These are phyloP conservation scores for Taxawa tesnikishii DNA, from an alignment of 2,329 filamentous ascomycete genomes.

Conservation along the genomic window DNA sequence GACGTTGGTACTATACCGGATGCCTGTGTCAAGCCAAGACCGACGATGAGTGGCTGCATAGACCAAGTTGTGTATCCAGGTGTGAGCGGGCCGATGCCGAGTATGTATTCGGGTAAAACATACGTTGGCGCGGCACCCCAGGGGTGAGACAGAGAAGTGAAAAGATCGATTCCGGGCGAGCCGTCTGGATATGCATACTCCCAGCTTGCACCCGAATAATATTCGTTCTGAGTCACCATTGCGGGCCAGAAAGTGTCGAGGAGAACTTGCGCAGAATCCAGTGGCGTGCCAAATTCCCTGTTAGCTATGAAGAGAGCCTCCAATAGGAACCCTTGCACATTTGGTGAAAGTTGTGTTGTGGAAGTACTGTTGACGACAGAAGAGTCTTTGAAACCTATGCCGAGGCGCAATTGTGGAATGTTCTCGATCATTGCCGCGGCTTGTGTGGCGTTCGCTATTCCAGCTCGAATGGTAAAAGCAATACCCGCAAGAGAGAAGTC, in stretches of 20 bases:
- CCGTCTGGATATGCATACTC: conserved; percentile 30
- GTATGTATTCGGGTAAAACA: conserved; percentile 25
- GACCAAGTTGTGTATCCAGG: conserved; percentile 18
- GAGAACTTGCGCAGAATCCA: no score
- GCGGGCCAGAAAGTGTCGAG: conserved; percentile 27
- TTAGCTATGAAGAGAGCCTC: conserved; percentile 21
- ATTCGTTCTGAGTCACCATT: conserved; percentile 26
- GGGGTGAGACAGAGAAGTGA: conserved; percentile 31
- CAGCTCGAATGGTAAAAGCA: conserved; percentile 22
- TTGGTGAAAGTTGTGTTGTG: conserved; percentile 34
- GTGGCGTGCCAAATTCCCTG: conserved; percentile 12
- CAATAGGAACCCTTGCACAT: conserved; percentile 34
- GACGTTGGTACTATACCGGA: conserved; percentile 16
- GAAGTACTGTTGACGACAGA: conserved; percentile 18
- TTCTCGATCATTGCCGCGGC: conserved; percentile 17
- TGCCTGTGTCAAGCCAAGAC: conserved; percentile 16
- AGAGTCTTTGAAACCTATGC: conserved; percentile 24
- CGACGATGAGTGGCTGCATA: conserved; percentile 15
- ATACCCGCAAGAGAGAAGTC: conserved; percentile 23
- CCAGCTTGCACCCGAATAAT: conserved; percentile 30
- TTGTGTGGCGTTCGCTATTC: conserved; percentile 20
- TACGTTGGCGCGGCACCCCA: conserved; percentile 36
- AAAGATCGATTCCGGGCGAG: conserved; percentile 27
- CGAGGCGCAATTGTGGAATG: conserved; percentile 19
- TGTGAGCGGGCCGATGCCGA: conserved; percentile 14